A percentile compares a stretch with the other conserved stretches of the same genome.
These are phyloP conservation scores for Favolaschia claudopus DNA, from an alignment of 768 basidiomycete species.

Conservation along the genomic window DNA sequence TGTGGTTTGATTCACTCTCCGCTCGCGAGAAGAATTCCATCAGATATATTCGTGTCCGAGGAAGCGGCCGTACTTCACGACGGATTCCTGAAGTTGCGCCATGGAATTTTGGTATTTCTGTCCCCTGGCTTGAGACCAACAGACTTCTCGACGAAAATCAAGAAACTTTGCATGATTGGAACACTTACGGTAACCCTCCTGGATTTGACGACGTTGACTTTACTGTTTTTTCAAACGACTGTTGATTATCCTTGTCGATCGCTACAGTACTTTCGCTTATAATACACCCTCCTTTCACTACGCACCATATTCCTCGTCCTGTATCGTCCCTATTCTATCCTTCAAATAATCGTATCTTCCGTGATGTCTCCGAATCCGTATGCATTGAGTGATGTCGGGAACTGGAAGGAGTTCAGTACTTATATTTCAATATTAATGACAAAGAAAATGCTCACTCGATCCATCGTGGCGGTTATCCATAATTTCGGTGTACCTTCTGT, in stretches of 20 bases:
- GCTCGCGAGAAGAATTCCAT: too few relatives aligned
- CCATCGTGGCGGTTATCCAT: conserved; percentile 30
- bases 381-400: neutral
- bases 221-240: neutral
- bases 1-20: neutral
- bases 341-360: neutral
- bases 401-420: neutral
- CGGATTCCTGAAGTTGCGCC: neutral
- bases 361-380: neutral
- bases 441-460: conserved; percentile 4
- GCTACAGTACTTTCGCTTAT: too few relatives aligned
- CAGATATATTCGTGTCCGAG: too few relatives aligned
- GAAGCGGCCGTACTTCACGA: too few relatives aligned
- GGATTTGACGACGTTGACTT: neutral
- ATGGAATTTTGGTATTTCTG: neutral
- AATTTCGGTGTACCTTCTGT: conserved; percentile 5
- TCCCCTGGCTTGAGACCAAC: neutral
- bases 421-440: too few relatives aligned
- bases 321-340: too few relatives aligned
- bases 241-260: too few relatives aligned
- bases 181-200: neutral
- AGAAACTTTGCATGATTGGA: neutral
- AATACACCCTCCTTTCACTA: neutral
- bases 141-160: neutral
- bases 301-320: too few relatives aligned